These are phyloP conservation scores for Mortierella sp. DNA, from an alignment of 371 early-diverging fungal species.

Conservation along the genomic window DNA sequence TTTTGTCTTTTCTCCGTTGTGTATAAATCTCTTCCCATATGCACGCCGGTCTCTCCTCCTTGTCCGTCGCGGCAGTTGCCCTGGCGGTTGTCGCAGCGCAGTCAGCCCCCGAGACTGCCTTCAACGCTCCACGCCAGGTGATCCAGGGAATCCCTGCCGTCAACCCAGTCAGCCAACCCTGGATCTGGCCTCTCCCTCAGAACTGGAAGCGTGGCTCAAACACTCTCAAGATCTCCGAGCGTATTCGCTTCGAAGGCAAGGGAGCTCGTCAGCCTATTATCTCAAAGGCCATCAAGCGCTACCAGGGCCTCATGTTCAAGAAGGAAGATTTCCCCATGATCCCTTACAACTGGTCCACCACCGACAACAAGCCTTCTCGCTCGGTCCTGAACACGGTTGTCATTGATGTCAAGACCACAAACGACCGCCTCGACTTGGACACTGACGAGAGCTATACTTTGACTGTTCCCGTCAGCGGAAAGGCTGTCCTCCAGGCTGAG, in stretches of 20 bases:
- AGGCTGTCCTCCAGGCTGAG: conserved; percentile 63
- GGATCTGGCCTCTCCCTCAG: conserved; percentile 52
- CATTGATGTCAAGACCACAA: conserved; percentile 27
- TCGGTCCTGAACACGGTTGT: conserved; percentile 25
- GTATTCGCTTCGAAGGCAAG: conserved; percentile 28
- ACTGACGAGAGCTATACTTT: conserved; percentile 76
- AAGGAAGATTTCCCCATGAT: conserved; percentile 51
- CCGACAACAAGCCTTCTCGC: conserved; percentile 26
- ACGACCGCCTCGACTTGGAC: conserved; percentile 49
- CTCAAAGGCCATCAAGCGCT: conserved; percentile 44
- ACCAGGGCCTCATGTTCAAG: conserved; percentile 35
- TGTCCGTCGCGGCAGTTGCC: conserved; percentile 26
- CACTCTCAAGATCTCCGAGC: conserved; percentile 26
- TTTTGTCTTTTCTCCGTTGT: conserved; percentile 1
- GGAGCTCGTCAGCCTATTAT: conserved; percentile 34
- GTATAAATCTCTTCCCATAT: conserved; percentile 13
- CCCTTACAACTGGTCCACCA: conserved; percentile 51
- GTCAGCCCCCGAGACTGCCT: neutral
- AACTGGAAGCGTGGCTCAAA: conserved; percentile 45
- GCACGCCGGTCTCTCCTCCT: conserved; percentile 22
- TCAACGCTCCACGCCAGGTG: conserved; percentile 5
- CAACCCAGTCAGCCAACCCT: conserved; percentile 44
- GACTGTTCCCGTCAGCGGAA: conserved; percentile 57
- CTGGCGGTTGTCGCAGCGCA: conserved; percentile 22
- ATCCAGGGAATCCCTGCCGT: conserved; percentile 36